Evolutionary conservation across 805 yeast genomes (phyloP).

Genomic region (Kodamaea leandrae): DNA sequence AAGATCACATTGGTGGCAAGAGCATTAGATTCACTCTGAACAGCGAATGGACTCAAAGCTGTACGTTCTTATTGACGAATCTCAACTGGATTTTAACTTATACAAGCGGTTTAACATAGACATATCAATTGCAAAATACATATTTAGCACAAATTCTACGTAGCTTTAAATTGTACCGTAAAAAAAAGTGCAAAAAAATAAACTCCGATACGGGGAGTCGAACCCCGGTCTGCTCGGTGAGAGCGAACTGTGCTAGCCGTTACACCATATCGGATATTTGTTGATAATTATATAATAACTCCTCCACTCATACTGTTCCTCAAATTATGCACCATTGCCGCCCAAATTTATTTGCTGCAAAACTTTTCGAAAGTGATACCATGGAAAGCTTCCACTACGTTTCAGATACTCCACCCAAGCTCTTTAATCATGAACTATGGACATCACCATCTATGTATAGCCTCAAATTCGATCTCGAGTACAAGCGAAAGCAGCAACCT

Average conservation of each 20-base stretch:
- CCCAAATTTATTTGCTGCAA: conserved; percentile 5
- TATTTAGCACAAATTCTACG: no score
- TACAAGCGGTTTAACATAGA: conserved; percentile 39
- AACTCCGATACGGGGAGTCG: conserved; percentile 83
- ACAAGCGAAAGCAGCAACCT: neutral
- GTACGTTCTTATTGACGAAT: conserved; percentile 75
- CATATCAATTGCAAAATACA: neutral
- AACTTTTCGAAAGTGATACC: neutral
- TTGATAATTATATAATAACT: neutral
- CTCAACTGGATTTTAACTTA: conserved; percentile 80
- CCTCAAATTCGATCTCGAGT: conserved; percentile 3
- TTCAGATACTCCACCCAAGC: conserved; percentile 4
- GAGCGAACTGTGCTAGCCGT: conserved; percentile 83
- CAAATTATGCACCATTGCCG: neutral
- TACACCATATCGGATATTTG: conserved; percentile 66
- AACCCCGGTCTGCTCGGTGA: conserved; percentile 85
- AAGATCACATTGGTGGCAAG: conserved; percentile 73
- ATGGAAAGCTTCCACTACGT: conserved; percentile 5
- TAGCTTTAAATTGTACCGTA: neutral
- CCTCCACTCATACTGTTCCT: neutral
- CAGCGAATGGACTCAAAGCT: conserved; percentile 87
- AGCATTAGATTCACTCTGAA: conserved; percentile 71
- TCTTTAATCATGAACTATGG: conserved; percentile 2
- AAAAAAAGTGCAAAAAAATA: conserved; percentile 11
- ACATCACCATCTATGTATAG: conserved; percentile 5